phyloP scores from a whole-genome alignment of 2,329 filamentous ascomycete species.

The Myotisia sp. region DNA sequence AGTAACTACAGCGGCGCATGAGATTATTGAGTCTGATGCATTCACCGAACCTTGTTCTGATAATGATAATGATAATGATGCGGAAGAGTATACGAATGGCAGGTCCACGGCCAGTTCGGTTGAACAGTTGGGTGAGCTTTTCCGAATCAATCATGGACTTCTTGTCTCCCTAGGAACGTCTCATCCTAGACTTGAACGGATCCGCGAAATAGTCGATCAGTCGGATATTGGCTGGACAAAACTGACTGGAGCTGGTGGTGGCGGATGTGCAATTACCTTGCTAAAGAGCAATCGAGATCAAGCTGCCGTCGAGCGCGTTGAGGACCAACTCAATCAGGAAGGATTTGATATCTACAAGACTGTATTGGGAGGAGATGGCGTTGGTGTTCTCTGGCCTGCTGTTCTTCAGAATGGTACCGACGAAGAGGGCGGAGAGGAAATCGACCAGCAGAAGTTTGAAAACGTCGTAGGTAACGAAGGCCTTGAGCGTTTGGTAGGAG shows the following conservation, averaged over 20 bases:
- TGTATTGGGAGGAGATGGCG: slow-evolving; percentile 80
- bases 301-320: slow-evolving; percentile 47
- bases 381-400: slow-evolving; percentile 87
- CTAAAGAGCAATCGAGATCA: slow-evolving; percentile 51
- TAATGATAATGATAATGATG: too few species aligned
- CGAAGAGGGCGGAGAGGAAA: slow-evolving; percentile 76
- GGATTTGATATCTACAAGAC: slow-evolving; percentile 78
- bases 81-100: too few species aligned
- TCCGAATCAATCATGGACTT: slow-evolving; percentile 86
- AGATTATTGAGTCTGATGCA: slow-evolving; percentile 42
- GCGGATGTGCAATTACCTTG: slow-evolving; percentile 87
- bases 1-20: slow-evolving; percentile 42
- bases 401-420: slow-evolving; percentile 72
- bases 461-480: slow-evolving; percentile 71
- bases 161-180: slow-evolving; percentile 86
- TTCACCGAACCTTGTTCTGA: slow-evolving; percentile 42
- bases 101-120: too few species aligned
- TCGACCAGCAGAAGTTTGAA: slow-evolving; percentile 78
- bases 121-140: slow-evolving; percentile 68
- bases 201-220: slow-evolving; percentile 81
- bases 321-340: slow-evolving; percentile 50
- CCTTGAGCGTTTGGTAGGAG: slow-evolving; percentile 75
- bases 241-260: slow-evolving; percentile 86
- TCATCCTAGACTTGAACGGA: slow-evolving; percentile 79
- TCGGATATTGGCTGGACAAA: slow-evolving; percentile 93